These are phyloP conservation scores for Aegilops sharonensis DNA, from an alignment of 176 grass and related monocot species.

Conservation along the genomic window DNA sequence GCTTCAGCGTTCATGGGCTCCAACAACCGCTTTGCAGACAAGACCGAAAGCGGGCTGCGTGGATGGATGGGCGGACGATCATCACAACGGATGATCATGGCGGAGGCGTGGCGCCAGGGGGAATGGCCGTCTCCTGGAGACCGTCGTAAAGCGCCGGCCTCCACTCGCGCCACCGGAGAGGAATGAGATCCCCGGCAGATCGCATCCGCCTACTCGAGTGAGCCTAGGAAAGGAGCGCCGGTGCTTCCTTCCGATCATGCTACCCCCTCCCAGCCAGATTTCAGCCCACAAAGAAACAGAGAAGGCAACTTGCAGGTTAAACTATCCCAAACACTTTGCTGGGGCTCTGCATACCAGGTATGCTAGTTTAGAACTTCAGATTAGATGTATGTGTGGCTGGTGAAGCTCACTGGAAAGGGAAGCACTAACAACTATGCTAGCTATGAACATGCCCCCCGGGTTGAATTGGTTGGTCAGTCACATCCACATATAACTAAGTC, in stretches of 20 bases:
- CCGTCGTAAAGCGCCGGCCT: neutral
- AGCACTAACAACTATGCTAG: neutral
- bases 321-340: neutral
- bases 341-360: neutral
- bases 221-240: neutral
- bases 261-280: neutral
- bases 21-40: neutral
- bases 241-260: neutral
- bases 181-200: conserved; percentile 46
- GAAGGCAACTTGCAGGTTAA: neutral
- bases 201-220: conserved; percentile 26
- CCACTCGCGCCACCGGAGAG: conserved; percentile 1
- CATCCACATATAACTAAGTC: neutral
- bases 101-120: neutral
- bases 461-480: conserved; percentile 24
- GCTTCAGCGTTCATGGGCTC: neutral
- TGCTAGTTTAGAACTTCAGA: no score
- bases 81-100: neutral
- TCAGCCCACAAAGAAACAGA: neutral
- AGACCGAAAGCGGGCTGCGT: neutral
- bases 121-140: neutral
- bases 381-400: neutral
- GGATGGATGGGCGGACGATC: neutral
- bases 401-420: neutral
- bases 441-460: neutral